Evolutionary conservation across 2,329 filamentous ascomycete genomes (phyloP).

Genomic region (Fusarium beomiforme): DNA sequence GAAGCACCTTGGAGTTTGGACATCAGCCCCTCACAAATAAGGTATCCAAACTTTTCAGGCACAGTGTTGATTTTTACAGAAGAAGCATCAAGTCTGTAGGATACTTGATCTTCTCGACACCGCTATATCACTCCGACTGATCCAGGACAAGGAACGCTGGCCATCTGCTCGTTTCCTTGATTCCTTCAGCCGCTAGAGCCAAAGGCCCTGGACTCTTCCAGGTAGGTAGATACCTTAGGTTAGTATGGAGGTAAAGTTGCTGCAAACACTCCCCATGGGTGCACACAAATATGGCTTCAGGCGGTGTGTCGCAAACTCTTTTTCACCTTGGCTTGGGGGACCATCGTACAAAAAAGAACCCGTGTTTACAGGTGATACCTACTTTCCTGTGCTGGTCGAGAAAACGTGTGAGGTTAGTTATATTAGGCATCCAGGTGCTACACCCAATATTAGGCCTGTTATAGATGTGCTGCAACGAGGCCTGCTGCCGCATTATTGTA

Average conservation of each 20-base stretch:
- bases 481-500: slow-evolving; percentile 12
- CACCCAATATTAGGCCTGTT: slow-evolving; percentile 24
- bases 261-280: slow-evolving; percentile 41
- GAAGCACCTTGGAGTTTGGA: background rate
- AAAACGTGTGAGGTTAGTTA: slow-evolving; percentile 31
- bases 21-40: slow-evolving; percentile 3
- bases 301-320: slow-evolving; percentile 39
- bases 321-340: slow-evolving; percentile 18
- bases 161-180: slow-evolving; percentile 22
- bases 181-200: slow-evolving; percentile 33
- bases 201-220: slow-evolving; percentile 8
- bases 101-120: background rate
- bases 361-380: slow-evolving; percentile 32
- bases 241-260: too few relatives aligned
- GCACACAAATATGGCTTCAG: slow-evolving; percentile 33
- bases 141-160: slow-evolving; percentile 21
- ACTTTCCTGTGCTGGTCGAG: slow-evolving; percentile 26
- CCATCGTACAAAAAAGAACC: slow-evolving; percentile 32
- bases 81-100: background rate
- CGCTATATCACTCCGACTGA: slow-evolving; percentile 15
- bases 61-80: background rate
- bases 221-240: too few relatives aligned
- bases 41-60: background rate
- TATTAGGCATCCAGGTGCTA: slow-evolving; percentile 11
- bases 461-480: slow-evolving; percentile 18